phyloP scores from a whole-genome alignment of 2,329 filamentous ascomycete species.

The Apiospora rasikravindrae region DNA sequence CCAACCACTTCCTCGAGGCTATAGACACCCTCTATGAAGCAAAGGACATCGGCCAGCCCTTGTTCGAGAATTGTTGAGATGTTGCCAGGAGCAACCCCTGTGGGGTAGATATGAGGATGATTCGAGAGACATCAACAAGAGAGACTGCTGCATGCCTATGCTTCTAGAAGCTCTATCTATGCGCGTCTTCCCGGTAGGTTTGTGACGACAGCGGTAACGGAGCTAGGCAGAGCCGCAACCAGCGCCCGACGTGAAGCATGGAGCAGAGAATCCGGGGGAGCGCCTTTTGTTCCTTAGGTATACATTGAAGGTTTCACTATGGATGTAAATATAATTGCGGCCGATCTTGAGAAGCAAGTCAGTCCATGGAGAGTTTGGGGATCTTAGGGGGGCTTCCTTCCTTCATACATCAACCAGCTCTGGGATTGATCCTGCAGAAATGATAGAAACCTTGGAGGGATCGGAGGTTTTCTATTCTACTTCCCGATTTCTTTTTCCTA shows the following conservation, averaged over 20 bases:
- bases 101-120: neutral
- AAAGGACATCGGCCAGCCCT: neutral
- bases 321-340: neutral
- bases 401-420: neutral
- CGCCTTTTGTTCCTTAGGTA: neutral
- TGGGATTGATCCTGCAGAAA: neutral
- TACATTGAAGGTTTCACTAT: neutral
- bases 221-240: neutral
- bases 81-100: neutral
- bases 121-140: neutral
- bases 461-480: neutral
- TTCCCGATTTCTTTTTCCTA: neutral
- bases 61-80: neutral
- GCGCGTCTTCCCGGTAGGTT: neutral
- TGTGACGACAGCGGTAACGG: neutral
- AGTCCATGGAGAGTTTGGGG: neutral
- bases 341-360: neutral
- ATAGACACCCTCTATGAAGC: neutral
- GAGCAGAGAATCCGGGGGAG: neutral
- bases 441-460: conserved; percentile 1
- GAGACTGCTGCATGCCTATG: neutral
- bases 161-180: neutral
- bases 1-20: neutral
- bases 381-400: neutral
- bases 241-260: neutral